Evolutionary conservation across 1,284 basidiomycete genomes (phyloP), one percentile per base, ranked within the genome.

Genomic region (Sutorius eximius): DNA sequence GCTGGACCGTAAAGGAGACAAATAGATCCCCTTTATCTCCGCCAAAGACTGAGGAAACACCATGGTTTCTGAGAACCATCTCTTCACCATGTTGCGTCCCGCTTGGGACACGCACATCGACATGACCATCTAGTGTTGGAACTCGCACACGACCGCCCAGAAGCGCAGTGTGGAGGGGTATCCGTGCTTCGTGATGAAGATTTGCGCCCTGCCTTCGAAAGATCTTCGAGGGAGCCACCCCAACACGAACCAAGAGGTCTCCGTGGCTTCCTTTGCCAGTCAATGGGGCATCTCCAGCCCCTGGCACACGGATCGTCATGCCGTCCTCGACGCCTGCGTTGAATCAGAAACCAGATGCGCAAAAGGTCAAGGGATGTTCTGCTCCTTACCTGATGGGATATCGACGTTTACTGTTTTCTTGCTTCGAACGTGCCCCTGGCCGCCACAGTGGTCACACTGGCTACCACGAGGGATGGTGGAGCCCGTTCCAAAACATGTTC

Each of bases 41-140:
- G 48, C 82, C 82, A 70, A 82, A 82, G 15, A 91, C 79, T 45
- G 83, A 81, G 52, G 87, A 79, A 43, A 98, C 86, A 38, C 97
- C 97, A 56, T 93, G 86, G 33, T 89, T 88, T 75, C 91, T 92
- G 64, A 99, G 75, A 15, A 98, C 89, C 83, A 97, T 96, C 73
- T 98, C 95, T 75, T 99, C 94, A 18, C 95, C 95, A 65, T 91
- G 93, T 73, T 99, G 96, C 3, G 97, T 98, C 44, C 97, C 96
- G 34, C 82, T 80, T 45, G 95, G 93, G 47, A 99, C 86, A 57
- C 93, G 89, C 47, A 99, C 93, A 58, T 98, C 95, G 10, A 98
- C 95, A 52, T 97, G 93, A 41, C 95, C 93, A 62, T 99, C 95
- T 29, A 99, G 78, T 24, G 97, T 99, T 24, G 95, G 95, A 46